Evolutionary conservation across 1,284 basidiomycete species (phyloP).

Genomic region (Tremellales sp.): DNA sequence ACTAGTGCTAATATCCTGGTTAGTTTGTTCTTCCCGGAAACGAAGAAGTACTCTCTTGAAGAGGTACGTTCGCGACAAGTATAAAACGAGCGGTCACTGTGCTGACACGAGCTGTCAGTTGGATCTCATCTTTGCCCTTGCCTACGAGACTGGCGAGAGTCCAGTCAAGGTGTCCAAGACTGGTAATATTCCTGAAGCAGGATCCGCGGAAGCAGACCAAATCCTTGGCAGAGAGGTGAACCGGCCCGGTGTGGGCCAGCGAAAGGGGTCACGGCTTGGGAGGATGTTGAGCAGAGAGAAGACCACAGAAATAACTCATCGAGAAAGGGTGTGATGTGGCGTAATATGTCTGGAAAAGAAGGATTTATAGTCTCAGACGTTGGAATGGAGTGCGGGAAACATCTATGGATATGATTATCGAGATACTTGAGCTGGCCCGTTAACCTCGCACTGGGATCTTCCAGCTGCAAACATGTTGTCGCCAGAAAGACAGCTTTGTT

Average conservation of each 20-base stretch:
- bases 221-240: conserved; percentile 20
- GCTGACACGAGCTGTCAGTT: conserved; percentile 9
- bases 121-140: conserved; percentile 38
- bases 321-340: too few relatives aligned
- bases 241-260: background rate
- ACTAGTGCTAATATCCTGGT: background rate
- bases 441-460: too few relatives aligned
- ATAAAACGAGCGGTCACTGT: background rate
- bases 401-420: too few relatives aligned
- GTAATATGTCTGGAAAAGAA: too few relatives aligned
- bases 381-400: too few relatives aligned
- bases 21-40: conserved; percentile 36
- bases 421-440: too few relatives aligned
- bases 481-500: too few relatives aligned
- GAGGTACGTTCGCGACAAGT: conserved; percentile 16
- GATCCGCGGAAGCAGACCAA: conserved; percentile 31
- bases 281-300: background rate
- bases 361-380: too few relatives aligned
- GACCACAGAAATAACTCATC: too few relatives aligned
- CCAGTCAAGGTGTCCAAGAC: conserved; percentile 26
- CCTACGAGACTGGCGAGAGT: conserved; percentile 19
- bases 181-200: conserved; percentile 27
- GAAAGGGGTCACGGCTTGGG: background rate
- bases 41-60: conserved; percentile 31
- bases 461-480: too few relatives aligned